phyloP scores from a whole-genome alignment of 257 asterid genomes.

The Capsicum chinense region DNA sequence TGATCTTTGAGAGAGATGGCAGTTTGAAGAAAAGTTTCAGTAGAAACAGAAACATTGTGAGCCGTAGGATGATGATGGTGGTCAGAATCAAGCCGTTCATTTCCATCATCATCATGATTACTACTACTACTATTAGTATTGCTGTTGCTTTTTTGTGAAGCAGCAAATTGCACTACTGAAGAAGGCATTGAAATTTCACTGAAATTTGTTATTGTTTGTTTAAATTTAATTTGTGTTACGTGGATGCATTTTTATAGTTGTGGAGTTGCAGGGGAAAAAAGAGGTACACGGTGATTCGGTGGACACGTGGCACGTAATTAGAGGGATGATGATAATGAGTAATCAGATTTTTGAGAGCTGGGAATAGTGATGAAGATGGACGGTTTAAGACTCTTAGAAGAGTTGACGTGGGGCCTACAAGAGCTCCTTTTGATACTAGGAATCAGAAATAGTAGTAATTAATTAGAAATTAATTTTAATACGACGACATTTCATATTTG shows the following conservation, averaged over 20 bases:
- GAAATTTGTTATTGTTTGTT: not conserved
- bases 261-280: not conserved
- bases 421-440: too few species aligned
- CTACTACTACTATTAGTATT: conserved; percentile 23
- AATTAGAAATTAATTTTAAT: too few species aligned
- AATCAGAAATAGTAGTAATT: too few species aligned
- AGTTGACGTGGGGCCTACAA: too few species aligned
- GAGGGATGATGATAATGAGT: conserved; percentile 10
- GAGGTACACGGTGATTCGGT: not conserved
- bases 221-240: not conserved
- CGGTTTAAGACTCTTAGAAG: not conserved
- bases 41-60: conserved; percentile 43
- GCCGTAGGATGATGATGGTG: conserved; percentile 44
- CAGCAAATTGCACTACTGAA: conserved; percentile 49
- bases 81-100: conserved; percentile 47
- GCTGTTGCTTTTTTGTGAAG: conserved; percentile 50
- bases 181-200: conserved; percentile 45
- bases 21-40: conserved; percentile 56
- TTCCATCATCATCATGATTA: conserved; percentile 48
- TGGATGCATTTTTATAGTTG: not conserved
- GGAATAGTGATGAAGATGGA: not conserved
- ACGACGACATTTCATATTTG: too few species aligned
- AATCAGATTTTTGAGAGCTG: not conserved
- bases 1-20: conserved; percentile 69
- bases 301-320: conserved; percentile 32